A percentile compares a stretch with the other conserved stretches of the same genome.
Conservation (phyloP, 2,329 filamentous ascomycete species). For the Paraconiothyrium brasiliense region DNA sequence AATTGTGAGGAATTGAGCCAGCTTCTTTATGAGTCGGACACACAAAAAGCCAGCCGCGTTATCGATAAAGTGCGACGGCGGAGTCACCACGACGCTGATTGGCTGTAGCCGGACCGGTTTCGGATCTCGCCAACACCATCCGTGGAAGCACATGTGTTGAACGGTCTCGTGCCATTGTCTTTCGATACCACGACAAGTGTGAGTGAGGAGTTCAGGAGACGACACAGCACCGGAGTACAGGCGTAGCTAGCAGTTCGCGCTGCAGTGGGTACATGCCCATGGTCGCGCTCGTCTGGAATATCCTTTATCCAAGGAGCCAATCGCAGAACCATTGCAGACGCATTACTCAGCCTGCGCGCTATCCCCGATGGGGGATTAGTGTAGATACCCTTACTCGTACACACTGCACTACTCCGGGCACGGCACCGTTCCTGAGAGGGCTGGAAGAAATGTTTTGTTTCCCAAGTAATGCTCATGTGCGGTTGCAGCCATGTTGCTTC, state of each 20-base stretch:
- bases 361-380: not conserved
- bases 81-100: conserved; percentile 32
- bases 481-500: too few relatives aligned
- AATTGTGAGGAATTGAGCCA: conserved; percentile 3
- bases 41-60: conserved; percentile 14
- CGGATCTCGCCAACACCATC: not conserved
- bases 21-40: conserved; percentile 40
- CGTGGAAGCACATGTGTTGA: not conserved
- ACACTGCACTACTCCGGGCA: too few relatives aligned
- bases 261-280: not conserved
- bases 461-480: too few relatives aligned
- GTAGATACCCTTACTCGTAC: not conserved
- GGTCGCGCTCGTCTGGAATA: conserved; percentile 3
- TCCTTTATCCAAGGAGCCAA: conserved; percentile 7
- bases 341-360: not conserved
- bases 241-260: not conserved
- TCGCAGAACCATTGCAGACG: not conserved
- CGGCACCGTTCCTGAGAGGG: too few relatives aligned
- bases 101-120: conserved; percentile 26
- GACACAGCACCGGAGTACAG: not conserved
- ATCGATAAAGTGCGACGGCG: conserved; percentile 25
- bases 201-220: not conserved
- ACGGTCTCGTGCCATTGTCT: not conserved
- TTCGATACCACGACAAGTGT: not conserved
- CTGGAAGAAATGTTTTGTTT: too few relatives aligned